These are phyloP conservation scores for Powellomyces hirtus DNA, from an alignment of 192 early-diverging fungal genomes.

Conservation along the genomic window DNA sequence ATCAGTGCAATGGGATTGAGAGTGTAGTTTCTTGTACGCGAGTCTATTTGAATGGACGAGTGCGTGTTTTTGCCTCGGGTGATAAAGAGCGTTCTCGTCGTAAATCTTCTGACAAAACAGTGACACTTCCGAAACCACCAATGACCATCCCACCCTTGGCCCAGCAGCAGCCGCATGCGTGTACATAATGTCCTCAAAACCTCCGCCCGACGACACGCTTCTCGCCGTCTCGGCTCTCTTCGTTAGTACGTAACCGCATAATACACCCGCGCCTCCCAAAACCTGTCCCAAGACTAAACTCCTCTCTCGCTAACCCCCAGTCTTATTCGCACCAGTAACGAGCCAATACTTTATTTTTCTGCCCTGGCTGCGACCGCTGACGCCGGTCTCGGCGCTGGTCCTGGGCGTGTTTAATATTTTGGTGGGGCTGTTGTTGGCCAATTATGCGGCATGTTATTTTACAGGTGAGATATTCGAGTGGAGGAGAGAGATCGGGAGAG, in stretches of 20 bases:
- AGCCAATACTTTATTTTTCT: slow-evolving; percentile 21
- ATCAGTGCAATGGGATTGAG: too few relatives aligned
- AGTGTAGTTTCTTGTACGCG: too few relatives aligned
- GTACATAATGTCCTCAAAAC: too few relatives aligned
- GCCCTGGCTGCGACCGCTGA: slow-evolving; percentile 25
- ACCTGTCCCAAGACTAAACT: too few relatives aligned
- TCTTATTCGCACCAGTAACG: slow-evolving; percentile 2
- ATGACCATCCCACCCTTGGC: too few relatives aligned
- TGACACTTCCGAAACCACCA: too few relatives aligned
- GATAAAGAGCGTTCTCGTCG: too few relatives aligned
- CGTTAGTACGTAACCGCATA: neutral
- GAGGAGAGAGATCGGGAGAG: neutral
- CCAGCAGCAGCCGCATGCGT: too few relatives aligned
- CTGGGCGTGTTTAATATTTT: neutral
- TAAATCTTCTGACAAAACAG: too few relatives aligned
- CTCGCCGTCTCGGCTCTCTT: neutral
- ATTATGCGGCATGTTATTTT: neutral
- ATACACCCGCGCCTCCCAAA: neutral
- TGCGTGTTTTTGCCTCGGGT: too few relatives aligned
- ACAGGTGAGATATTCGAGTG: neutral
- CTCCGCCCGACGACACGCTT: too few relatives aligned
- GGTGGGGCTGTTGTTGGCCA: slow-evolving; percentile 3
- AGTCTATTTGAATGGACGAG: too few relatives aligned
- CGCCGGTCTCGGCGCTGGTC: neutral
- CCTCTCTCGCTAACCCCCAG: neutral